phyloP scores from a whole-genome alignment of 2,329 filamentous ascomycete genomes.

The Xylariaceae sp. region DNA sequence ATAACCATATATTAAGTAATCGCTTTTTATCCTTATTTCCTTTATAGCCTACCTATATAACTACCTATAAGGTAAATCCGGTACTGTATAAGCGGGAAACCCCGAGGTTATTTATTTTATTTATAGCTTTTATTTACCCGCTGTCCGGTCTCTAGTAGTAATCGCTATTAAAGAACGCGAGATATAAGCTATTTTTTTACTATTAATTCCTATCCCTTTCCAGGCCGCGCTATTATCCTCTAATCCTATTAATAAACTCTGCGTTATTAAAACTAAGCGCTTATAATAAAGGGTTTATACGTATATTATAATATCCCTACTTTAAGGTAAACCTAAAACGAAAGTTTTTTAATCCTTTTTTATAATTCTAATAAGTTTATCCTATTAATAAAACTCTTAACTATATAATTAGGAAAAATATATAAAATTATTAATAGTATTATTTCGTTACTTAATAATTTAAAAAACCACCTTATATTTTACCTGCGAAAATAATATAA shows the following conservation, averaged over 20 bases:
- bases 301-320: not conserved
- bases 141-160: not conserved
- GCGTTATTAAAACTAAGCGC: not conserved
- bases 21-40: too few species aligned
- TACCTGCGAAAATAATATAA: too few species aligned
- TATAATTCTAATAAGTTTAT: not conserved
- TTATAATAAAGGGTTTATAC: not conserved
- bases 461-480: too few species aligned
- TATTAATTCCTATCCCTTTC: not conserved
- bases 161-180: not conserved
- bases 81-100: not conserved
- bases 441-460: too few species aligned
- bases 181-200: not conserved
- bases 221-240: not conserved
- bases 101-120: not conserved
- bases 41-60: not conserved
- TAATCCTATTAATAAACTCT: not conserved
- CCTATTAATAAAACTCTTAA: not conserved
- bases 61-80: not conserved
- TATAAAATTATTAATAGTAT: too few species aligned
- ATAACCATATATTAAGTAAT: too few species aligned
- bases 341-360: not conserved
- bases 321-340: not conserved
- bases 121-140: not conserved
- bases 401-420: too few species aligned